phyloP scores from a whole-genome alignment of 2,329 filamentous ascomycete genomes.

The Huntiella decipiens region DNA sequence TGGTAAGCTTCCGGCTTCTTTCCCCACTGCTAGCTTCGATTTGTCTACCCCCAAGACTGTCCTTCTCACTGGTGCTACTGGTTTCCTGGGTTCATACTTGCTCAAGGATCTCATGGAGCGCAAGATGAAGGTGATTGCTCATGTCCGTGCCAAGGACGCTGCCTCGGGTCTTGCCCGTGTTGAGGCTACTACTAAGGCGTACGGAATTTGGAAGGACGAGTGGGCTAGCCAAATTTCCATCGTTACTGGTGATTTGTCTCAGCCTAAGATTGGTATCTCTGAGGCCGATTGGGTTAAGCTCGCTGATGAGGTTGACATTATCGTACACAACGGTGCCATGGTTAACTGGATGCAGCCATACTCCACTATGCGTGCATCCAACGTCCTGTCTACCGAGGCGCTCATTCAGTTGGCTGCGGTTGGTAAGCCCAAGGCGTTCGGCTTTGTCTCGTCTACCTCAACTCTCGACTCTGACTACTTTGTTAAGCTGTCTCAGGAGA shows the following conservation, averaged over 20 bases:
- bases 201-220: slow-evolving; percentile 56
- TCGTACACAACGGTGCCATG: slow-evolving; percentile 67
- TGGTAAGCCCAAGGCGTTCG: slow-evolving; percentile 60
- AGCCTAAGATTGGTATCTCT: slow-evolving; percentile 55
- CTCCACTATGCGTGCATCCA: slow-evolving; percentile 47
- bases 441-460: slow-evolving; percentile 68
- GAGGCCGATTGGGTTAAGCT: slow-evolving; percentile 46
- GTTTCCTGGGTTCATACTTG: slow-evolving; percentile 71
- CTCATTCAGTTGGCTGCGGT: slow-evolving; percentile 55
- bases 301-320: slow-evolving; percentile 45
- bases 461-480: slow-evolving; percentile 71
- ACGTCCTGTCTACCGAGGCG: slow-evolving; percentile 68
- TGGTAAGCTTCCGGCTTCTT: slow-evolving; percentile 26
- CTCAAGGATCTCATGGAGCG: slow-evolving; percentile 54
- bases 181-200: slow-evolving; percentile 47
- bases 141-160: slow-evolving; percentile 51
- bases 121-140: slow-evolving; percentile 45
- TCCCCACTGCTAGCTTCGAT: slow-evolving; percentile 16
- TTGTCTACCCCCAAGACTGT: slow-evolving; percentile 31
- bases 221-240: slow-evolving; percentile 48
- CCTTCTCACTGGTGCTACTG: slow-evolving; percentile 75
- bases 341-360: slow-evolving; percentile 75
- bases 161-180: slow-evolving; percentile 45
- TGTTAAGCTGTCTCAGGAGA: slow-evolving; percentile 49
- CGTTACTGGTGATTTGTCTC: slow-evolving; percentile 54